Conservation (phyloP, 2,329 filamentous ascomycete genomes). For the Aaosphaeria arxii region DNA sequence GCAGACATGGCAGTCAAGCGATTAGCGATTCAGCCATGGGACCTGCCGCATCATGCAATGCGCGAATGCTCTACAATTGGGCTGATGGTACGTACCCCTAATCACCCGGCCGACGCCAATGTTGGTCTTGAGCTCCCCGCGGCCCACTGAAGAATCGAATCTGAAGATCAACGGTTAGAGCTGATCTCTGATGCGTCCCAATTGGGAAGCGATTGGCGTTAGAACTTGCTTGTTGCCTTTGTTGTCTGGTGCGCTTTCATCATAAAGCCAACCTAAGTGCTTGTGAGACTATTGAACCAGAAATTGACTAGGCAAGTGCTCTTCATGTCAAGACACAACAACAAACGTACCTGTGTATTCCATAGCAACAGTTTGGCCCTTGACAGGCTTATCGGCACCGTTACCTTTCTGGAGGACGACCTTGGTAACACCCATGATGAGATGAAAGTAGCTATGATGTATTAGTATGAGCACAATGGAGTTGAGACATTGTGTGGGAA, state of each 20-base stretch:
- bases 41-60: no score
- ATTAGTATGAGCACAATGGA: no score
- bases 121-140: conserved; percentile 69
- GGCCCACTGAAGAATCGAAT: conserved; percentile 83
- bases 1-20: no score
- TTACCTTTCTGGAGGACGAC: conserved; percentile 60
- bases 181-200: conserved; percentile 3
- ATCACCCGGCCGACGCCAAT: conserved; percentile 89
- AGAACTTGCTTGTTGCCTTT: conserved; percentile 67
- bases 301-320: no score
- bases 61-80: no score
- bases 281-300: neutral
- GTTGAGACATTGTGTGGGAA: no score
- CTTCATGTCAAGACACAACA: neutral
- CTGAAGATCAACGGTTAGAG: conserved; percentile 46
- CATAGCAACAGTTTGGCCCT: conserved; percentile 75
- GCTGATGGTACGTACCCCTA: conserved; percentile 59
- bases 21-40: no score
- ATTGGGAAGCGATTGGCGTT: conserved; percentile 1
- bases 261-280: conserved; percentile 66
- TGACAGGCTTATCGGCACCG: conserved; percentile 56
- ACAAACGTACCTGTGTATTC: conserved; percentile 69
- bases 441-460: no score
- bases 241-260: conserved; percentile 57
- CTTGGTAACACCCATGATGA: conserved; percentile 63